phyloP scores from a whole-genome alignment of 2,329 filamentous ascomycete genomes.

The Boeremia exigua region DNA sequence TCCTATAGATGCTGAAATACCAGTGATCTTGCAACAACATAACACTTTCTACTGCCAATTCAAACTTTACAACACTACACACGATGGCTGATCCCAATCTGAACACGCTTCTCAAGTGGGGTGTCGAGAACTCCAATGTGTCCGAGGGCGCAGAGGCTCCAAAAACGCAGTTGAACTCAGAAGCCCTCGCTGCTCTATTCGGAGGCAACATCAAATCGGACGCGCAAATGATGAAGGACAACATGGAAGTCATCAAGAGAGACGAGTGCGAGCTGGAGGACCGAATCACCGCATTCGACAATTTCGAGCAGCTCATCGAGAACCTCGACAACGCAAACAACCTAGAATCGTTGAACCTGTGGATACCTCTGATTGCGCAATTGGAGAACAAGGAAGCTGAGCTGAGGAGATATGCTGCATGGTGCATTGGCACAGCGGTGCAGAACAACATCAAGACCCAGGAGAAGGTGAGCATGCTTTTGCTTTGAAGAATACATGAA shows the following conservation, averaged over 20 bases:
- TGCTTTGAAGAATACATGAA: neutral
- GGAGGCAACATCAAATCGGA: slow-evolving; percentile 72
- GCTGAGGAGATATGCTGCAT: slow-evolving; percentile 84
- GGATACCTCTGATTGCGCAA: slow-evolving; percentile 77
- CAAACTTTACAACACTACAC: slow-evolving; percentile 1
- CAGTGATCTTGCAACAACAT: slow-evolving; percentile 6
- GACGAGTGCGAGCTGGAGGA: slow-evolving; percentile 40
- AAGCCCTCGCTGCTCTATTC: slow-evolving; percentile 75
- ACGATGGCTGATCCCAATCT: slow-evolving; percentile 66
- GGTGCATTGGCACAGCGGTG: slow-evolving; percentile 92
- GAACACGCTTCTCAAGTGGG: slow-evolving; percentile 82
- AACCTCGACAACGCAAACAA: slow-evolving; percentile 94
- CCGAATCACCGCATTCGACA: slow-evolving; percentile 32
- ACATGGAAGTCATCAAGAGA: slow-evolving; percentile 77
- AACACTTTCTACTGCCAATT: slow-evolving; percentile 5
- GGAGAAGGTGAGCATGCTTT: slow-evolving; percentile 62
- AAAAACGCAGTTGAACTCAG: slow-evolving; percentile 64
- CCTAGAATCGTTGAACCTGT: slow-evolving; percentile 77
- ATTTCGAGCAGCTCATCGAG: slow-evolving; percentile 37
- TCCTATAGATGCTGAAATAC: slow-evolving; percentile 23
- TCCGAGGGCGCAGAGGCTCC: slow-evolving; percentile 38
- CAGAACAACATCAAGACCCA: slow-evolving; percentile 93
- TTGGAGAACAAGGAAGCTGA: slow-evolving; percentile 73
- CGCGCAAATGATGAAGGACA: slow-evolving; percentile 86
- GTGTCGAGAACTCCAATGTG: slow-evolving; percentile 66